Conservation (phyloP, 306 rosid genomes). For the Fagus sylvatica region DNA sequence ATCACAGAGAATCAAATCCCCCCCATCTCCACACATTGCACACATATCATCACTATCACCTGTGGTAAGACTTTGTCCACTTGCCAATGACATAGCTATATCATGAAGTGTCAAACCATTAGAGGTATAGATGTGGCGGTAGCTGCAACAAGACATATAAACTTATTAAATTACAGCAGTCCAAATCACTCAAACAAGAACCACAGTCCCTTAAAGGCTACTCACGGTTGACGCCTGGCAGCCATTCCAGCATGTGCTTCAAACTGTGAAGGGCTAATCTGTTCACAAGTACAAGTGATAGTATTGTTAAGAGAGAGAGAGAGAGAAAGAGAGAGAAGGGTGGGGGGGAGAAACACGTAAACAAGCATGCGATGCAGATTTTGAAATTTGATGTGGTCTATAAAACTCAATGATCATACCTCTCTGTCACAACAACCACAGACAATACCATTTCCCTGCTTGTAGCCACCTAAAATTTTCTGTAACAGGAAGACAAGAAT, state of each 20-base stretch:
- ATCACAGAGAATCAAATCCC: conserved; percentile 79
- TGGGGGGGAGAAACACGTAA: not conserved
- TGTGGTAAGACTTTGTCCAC: conserved; percentile 84
- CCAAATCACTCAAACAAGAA: conserved; percentile 17
- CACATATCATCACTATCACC: conserved; percentile 99
- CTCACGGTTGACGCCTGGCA: conserved; percentile 99
- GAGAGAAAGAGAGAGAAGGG: conserved; percentile 7
- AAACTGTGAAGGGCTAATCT: conserved; percentile 99
- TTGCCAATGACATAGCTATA: conserved; percentile 91
- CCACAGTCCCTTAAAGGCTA: conserved; percentile 28
- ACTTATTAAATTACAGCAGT: conserved; percentile 22
- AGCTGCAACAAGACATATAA: conserved; percentile 54
- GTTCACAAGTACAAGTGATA: conserved; percentile 32
- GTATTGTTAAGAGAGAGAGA: conserved; percentile 9
- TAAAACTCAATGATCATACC: conserved; percentile 46
- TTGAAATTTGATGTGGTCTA: conserved; percentile 9
- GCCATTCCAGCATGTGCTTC: conserved; percentile 99
- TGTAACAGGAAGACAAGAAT: conserved; percentile 29
- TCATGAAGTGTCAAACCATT: conserved; percentile 97
- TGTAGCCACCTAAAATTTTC: conserved; percentile 93
- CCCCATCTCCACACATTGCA: conserved; percentile 90
- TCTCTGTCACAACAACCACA: conserved; percentile 82
- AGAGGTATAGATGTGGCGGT: conserved; percentile 93
- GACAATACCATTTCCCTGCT: conserved; percentile 89
- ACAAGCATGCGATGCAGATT: conserved; percentile 10